Evolutionary conservation across 768 basidiomycete genomes (phyloP), one percentile per base, ranked within the genome.

Genomic region (Trametes cinnabarina): DNA sequence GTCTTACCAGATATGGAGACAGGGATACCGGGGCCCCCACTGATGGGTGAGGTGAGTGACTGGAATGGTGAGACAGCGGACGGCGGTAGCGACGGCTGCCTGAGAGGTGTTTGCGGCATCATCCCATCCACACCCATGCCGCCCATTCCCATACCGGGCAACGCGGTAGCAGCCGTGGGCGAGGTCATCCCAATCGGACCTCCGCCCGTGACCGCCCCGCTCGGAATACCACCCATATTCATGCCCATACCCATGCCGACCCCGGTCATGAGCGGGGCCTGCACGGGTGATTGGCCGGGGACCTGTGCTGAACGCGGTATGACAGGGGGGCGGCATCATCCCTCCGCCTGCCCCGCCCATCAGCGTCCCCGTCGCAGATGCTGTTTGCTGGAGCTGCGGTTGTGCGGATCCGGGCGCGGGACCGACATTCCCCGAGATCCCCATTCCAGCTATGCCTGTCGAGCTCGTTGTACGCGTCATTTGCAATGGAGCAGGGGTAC

Each of bases 281-380:
- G 30, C n/a, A n/a, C n/a, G n/a, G n/a, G n/a, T n/a, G n/a, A n/a
- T n/a, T n/a, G n/a, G n/a, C n/a, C n/a, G 30, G 30, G 30, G 7
- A 32, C 63, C 37, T 46, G 39, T 10, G 46, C 35, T 9, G 52
- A 22, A 15, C 70, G 70, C 4, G 70, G 70, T 39, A 72, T 54
- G 22, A 72, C 69, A 22, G 76, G 76, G n/a, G 4, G 74, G 76
- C 11, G 74, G 74, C 76, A 77, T 77, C 42, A 76, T 55, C 22
- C 74, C 69, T 30, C 70, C 70, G 2, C 64, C 65, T 11, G 69
- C 66, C 19, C 67, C 70, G n/a, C 68, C 69, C 61, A 68, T 59
- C 23, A 71, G 62, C 44, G 70, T 58, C 22, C 63, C 65, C 15
- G 44, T 12, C 30, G 30, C 30, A 32, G 30, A 32, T 15, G 3